Evolutionary conservation across 176 grass and related monocot species (phyloP).

Genomic region (Lolium perenne): DNA sequence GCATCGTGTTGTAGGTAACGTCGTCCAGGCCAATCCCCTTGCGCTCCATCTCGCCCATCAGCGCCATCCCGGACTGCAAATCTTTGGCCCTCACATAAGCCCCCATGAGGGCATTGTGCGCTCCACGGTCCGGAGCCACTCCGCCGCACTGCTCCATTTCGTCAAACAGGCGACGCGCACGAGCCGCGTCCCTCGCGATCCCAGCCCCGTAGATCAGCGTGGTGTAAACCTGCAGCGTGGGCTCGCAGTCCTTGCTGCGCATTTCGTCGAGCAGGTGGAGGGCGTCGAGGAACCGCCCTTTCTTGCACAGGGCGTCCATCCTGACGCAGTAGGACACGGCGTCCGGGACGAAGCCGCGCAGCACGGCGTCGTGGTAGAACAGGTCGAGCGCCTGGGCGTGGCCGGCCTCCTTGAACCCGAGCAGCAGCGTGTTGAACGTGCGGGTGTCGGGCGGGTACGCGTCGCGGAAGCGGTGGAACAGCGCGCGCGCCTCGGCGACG

Average conservation of each 20-base stretch:
- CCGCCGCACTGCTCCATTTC: slow-evolving; percentile 66
- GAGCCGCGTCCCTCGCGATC: slow-evolving; percentile 48
- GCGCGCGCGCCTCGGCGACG: slow-evolving; percentile 66
- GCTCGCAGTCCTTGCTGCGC: slow-evolving; percentile 50
- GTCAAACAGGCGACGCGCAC: slow-evolving; percentile 66
- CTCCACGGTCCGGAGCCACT: slow-evolving; percentile 58
- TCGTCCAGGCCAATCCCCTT: slow-evolving; percentile 68
- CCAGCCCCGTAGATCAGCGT: slow-evolving; percentile 82
- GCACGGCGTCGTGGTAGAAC: slow-evolving; percentile 84
- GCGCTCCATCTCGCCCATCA: slow-evolving; percentile 73
- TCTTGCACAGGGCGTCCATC: slow-evolving; percentile 85
- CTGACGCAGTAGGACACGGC: slow-evolving; percentile 76
- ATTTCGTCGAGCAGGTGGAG: slow-evolving; percentile 77
- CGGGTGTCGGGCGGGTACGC: slow-evolving; percentile 65
- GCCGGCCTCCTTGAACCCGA: slow-evolving; percentile 87
- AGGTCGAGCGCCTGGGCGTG: slow-evolving; percentile 70
- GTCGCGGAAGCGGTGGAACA: slow-evolving; percentile 64
- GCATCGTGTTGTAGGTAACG: slow-evolving; percentile 79
- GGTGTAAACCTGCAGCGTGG: slow-evolving; percentile 67
- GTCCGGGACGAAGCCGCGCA: slow-evolving; percentile 74
- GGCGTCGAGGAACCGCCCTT: slow-evolving; percentile 65
- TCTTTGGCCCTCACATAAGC: slow-evolving; percentile 65
- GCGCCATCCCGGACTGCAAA: slow-evolving; percentile 59
- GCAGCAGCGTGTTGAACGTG: slow-evolving; percentile 81
- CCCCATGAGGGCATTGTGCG: slow-evolving; percentile 78